Percentiles rank a stretch among this genome's conserved stretches.
These are phyloP conservation scores for Taphrina communis DNA, from an alignment of 1,139 yeast species.

Conservation along the genomic window DNA sequence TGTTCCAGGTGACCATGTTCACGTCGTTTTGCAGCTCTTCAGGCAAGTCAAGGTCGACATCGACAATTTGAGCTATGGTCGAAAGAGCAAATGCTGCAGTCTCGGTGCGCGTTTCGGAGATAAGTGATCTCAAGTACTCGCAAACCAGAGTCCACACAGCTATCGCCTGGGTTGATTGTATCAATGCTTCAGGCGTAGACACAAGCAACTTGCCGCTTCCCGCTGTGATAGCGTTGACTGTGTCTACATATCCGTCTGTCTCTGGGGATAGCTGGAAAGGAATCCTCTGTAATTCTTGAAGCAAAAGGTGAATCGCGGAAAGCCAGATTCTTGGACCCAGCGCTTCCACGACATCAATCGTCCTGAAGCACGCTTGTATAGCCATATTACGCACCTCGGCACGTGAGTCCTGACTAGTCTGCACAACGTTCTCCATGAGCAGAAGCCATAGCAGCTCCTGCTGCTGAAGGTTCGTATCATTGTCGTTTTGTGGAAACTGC, in stretches of 20 bases:
- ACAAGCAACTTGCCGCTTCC: conserved; percentile 4
- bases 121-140: not conserved
- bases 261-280: not conserved
- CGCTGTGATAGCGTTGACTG: conserved; percentile 13
- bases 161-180: not conserved
- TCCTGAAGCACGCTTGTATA: conserved; percentile 35
- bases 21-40: not conserved
- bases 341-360: conserved; percentile 4
- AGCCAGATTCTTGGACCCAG: conserved; percentile 4
- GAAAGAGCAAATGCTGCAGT: conserved; percentile 8
- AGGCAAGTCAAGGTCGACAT: not conserved
- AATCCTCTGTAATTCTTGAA: not conserved
- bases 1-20: not conserved
- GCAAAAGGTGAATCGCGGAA: conserved; percentile 8
- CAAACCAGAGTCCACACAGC: not conserved
- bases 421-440: conserved; percentile 31
- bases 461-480: not conserved
- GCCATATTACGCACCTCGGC: conserved; percentile 40
- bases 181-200: not conserved
- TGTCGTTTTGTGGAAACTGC: not conserved
- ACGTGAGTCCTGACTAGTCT: conserved; percentile 30
- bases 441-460: conserved; percentile 34
- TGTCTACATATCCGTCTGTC: conserved; percentile 1
- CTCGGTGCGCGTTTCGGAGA: not conserved
- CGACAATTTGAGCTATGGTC: not conserved